Conservation (phyloP, 352 stramenopile genomes). For the Phytophthora pini region DNA sequence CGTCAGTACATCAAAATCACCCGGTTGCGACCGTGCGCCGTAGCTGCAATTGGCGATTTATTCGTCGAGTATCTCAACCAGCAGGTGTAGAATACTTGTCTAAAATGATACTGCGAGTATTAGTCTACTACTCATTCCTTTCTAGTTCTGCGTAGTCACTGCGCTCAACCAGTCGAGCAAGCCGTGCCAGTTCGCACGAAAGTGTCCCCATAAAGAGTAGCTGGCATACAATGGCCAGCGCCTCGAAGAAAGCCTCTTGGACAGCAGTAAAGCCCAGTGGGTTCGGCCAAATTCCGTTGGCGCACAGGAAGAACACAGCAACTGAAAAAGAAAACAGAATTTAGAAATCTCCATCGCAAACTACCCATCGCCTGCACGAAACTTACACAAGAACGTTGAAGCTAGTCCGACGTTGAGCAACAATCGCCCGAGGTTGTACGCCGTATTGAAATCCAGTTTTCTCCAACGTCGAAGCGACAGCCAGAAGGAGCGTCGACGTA, state of each 20-base stretch:
- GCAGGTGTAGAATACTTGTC: slow-evolving; percentile 47
- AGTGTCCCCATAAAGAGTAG: slow-evolving; percentile 90
- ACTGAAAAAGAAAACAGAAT: slow-evolving; percentile 44
- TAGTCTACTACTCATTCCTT: slow-evolving; percentile 48
- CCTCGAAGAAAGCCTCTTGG: slow-evolving; percentile 86
- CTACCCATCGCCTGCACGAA: not conserved
- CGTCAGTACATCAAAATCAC: slow-evolving; percentile 88
- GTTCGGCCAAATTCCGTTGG: slow-evolving; percentile 83
- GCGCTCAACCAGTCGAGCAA: slow-evolving; percentile 65
- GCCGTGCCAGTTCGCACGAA: slow-evolving; percentile 70
- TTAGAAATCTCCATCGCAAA: slow-evolving; percentile 1
- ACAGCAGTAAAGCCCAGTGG: slow-evolving; percentile 80
- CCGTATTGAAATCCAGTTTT: slow-evolving; percentile 49
- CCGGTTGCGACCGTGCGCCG: slow-evolving; percentile 59
- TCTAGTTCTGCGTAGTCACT: slow-evolving; percentile 70
- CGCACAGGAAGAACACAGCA: slow-evolving; percentile 78
- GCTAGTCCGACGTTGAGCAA: slow-evolving; percentile 58
- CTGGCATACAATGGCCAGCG: slow-evolving; percentile 85
- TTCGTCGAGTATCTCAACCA: slow-evolving; percentile 86
- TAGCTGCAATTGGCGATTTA: slow-evolving; percentile 58
- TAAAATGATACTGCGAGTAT: not conserved
- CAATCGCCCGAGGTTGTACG: slow-evolving; percentile 57
- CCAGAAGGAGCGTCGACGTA: slow-evolving; percentile 39
- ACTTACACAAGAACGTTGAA: slow-evolving; percentile 75
- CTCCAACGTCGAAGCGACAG: slow-evolving; percentile 57